A percentile compares a stretch with the other conserved stretches of the same genome.
phyloP scores from a whole-genome alignment of 495 filamentous ascomycete species.

The Penicillium fimorum region DNA sequence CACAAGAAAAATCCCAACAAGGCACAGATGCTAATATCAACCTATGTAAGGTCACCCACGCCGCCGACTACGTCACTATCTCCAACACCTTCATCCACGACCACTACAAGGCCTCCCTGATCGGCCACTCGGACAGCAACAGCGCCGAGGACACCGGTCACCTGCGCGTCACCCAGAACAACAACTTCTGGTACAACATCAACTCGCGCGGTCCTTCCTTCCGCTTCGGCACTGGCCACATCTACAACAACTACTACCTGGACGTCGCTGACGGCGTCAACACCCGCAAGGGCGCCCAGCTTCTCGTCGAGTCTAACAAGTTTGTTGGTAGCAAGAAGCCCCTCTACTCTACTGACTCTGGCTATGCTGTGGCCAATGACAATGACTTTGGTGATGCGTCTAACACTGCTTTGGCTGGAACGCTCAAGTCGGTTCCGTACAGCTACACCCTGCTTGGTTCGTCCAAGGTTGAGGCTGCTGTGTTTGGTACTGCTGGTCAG shows the following conservation, averaged over 20 bases:
- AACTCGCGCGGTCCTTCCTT: slow-evolving; percentile 59
- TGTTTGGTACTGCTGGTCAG: slow-evolving; percentile 53
- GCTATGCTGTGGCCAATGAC: slow-evolving; percentile 50
- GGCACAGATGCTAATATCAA: not conserved
- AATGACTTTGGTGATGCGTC: slow-evolving; percentile 54
- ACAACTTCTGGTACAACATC: slow-evolving; percentile 63
- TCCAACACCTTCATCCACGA: slow-evolving; percentile 55
- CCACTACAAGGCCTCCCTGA: slow-evolving; percentile 64
- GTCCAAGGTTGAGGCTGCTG: slow-evolving; percentile 39
- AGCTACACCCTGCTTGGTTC: slow-evolving; percentile 47
- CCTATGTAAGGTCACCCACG: slow-evolving; percentile 38
- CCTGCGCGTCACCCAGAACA: slow-evolving; percentile 58
- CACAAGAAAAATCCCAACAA: not conserved
- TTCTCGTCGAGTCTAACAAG: slow-evolving; percentile 59
- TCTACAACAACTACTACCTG: slow-evolving; percentile 51
- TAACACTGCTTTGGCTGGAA: slow-evolving; percentile 49
- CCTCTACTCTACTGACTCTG: slow-evolving; percentile 57
- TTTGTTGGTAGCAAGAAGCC: slow-evolving; percentile 50
- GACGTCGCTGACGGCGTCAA: slow-evolving; percentile 59
- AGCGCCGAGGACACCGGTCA: slow-evolving; percentile 49
- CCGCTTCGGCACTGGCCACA: slow-evolving; percentile 61
- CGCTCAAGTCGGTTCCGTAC: slow-evolving; percentile 51
- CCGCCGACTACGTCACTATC: slow-evolving; percentile 50
- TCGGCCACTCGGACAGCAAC: slow-evolving; percentile 56
- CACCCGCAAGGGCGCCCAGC: slow-evolving; percentile 62